Percentiles rank a stretch among this genome's conserved stretches.
phyloP scores from a whole-genome alignment of 768 basidiomycete genomes.

The Omphalotus guepiniiformis region DNA sequence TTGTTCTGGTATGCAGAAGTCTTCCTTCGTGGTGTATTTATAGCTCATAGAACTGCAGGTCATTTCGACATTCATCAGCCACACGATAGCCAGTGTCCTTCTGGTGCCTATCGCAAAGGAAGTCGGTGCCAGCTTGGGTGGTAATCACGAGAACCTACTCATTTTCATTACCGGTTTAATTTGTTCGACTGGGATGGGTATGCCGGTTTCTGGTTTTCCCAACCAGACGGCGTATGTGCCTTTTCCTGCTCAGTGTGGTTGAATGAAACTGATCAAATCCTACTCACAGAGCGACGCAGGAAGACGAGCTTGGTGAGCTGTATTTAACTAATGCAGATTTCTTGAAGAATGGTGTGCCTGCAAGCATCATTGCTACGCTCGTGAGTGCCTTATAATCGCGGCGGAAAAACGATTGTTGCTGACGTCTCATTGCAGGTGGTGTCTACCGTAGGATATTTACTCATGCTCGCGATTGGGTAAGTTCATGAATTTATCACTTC shows the following conservation, averaged over 20 bases:
- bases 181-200: conserved; percentile 95
- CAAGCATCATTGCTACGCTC: conserved; percentile 83
- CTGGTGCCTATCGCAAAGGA: conserved; percentile 95
- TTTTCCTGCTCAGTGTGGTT: not conserved
- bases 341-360: conserved; percentile 89
- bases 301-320: conserved; percentile 88
- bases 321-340: conserved; percentile 88
- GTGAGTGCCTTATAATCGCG: conserved; percentile 40
- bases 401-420: not conserved
- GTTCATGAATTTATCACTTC: conserved; percentile 19
- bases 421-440: conserved; percentile 54
- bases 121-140: conserved; percentile 76
- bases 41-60: conserved; percentile 36
- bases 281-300: conserved; percentile 71
- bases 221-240: conserved; percentile 89
- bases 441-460: conserved; percentile 75
- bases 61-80: conserved; percentile 94
- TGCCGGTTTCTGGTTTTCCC: conserved; percentile 99
- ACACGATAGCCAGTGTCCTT: conserved; percentile 93
- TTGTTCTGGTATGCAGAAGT: conserved; percentile 62
- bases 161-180: conserved; percentile 92
- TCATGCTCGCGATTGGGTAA: conserved; percentile 72
- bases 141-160: conserved; percentile 70
- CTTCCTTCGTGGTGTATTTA: conserved; percentile 13
- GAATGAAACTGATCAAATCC: not conserved